Base-by-base conservation (phyloP, 768 basidiomycete genomes). In the Tylopilus subfusipes region DNA sequence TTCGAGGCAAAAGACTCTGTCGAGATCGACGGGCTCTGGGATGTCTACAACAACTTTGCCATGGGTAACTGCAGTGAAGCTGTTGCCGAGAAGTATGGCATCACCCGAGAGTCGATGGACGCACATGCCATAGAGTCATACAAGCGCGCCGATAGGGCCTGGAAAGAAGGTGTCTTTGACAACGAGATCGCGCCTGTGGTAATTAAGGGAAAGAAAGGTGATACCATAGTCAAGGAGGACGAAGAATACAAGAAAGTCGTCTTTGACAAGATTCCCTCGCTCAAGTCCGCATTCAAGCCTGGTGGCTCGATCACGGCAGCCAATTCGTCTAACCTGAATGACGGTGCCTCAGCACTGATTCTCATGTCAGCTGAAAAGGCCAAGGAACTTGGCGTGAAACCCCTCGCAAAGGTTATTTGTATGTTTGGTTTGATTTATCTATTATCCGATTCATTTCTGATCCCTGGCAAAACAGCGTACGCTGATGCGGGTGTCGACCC, bases 161-260 rank as follows among this genome's bases (percentile, higher is more conserved):
- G 95, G 94, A 82, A 84, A 63, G 76, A 78, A 11, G 94, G 94
- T 50, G 83, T 78, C 30, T 99, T 94, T 71, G 79, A 85, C 55
- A 84, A 82, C 13, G 96, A 99, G 76, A 83, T 98, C 49, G 91
- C 87, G 1, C 92, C 93, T 4, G 83, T 98, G 13, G 88, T 86
- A 9, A 83, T 98, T 75, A 90, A 90, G 72, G 90, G 90, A 69
- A 93, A 93, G 79, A 98, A 97, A 77, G 92, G 93, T 39, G 91
- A 96, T 68, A 86, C 82, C 29, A 71, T 97, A 48, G 82, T 99
- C 42, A 80, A 80, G 60, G 95, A 98, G 76, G 97, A 99, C 66
- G 97, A 99, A 72, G 97, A 98, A 67, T 98, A 93, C 81, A 98
- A 95, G 79, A 89, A 93, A 62, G 84, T 99, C 60, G 83, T 96